phyloP scores from a whole-genome alignment of 192 early-diverging fungal species.

The Radiomyces spectabilis region DNA sequence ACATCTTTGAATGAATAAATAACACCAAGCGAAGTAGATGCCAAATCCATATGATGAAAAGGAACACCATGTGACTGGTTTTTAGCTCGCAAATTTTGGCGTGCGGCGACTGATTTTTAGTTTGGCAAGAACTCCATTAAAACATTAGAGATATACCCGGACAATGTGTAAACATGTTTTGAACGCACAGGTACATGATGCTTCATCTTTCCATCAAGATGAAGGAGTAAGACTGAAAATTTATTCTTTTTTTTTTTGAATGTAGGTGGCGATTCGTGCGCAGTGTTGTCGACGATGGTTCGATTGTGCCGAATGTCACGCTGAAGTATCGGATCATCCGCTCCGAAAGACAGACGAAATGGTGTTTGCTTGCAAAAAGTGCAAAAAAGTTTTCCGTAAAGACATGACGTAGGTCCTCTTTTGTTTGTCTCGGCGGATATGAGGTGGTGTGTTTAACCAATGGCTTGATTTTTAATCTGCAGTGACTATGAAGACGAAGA shows the following conservation, averaged over 20 bases:
- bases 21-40: no score
- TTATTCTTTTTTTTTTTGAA: not conserved
- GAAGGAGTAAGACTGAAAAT: not conserved
- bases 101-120: no score
- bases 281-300: constrained; percentile 95
- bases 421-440: no score
- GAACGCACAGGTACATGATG: constrained; percentile 89
- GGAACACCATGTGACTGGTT: no score
- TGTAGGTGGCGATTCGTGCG: constrained; percentile 83
- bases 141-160: no score
- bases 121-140: no score
- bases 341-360: constrained; percentile 82
- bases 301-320: constrained; percentile 95
- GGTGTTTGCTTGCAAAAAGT: constrained; percentile 97
- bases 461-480: not conserved
- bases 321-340: constrained; percentile 66
- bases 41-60: no score
- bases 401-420: constrained; percentile 61
- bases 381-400: constrained; percentile 97
- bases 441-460: no score
- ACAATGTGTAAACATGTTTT: constrained; percentile 95
- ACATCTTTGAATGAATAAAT: no score
- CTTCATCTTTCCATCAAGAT: no score
- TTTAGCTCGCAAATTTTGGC: no score
- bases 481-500: constrained; percentile 90